A percentile compares a stretch with the other conserved stretches of the same genome.
phyloP scores from a whole-genome alignment of 371 early-diverging fungal genomes.

The Syncephalastrum monosporum region DNA sequence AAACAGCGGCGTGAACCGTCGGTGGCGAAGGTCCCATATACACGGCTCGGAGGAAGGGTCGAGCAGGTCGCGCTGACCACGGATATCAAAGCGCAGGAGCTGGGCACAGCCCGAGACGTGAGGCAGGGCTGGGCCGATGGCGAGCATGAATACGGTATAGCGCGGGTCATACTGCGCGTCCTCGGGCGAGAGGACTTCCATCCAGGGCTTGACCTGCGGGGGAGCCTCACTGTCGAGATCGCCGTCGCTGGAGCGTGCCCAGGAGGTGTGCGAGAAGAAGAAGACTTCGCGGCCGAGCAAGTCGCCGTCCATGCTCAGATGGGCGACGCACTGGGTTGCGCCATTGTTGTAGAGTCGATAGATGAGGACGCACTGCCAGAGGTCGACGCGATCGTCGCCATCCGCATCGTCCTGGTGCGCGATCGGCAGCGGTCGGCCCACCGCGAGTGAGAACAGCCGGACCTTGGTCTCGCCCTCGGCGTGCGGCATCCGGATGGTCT shows the following conservation, averaged over 20 bases:
- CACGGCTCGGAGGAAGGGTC: conserved; percentile 29
- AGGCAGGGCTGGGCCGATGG: conserved; percentile 23
- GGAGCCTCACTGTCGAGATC: conserved; percentile 8
- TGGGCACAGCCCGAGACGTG: conserved; percentile 24
- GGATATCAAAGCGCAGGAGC: conserved; percentile 29
- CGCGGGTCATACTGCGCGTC: conserved; percentile 15
- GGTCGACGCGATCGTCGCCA: conserved; percentile 27
- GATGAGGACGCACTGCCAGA: conserved; percentile 33
- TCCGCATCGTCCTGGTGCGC: conserved; percentile 16
- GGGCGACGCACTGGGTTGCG: conserved; percentile 28
- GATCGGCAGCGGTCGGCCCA: conserved; percentile 19
- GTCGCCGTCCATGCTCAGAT: conserved; percentile 18
- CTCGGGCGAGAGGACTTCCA: conserved; percentile 26
- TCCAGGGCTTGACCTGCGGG: conserved; percentile 20
- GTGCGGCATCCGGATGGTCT: conserved; percentile 20
- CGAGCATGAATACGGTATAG: conserved; percentile 29
- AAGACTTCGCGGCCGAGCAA: conserved; percentile 36
- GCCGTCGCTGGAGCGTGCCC: conserved; percentile 25
- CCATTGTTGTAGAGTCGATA: conserved; percentile 36
- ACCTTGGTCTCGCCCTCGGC: conserved; percentile 12
- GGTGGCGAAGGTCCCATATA: conserved; percentile 12
- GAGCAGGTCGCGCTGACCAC: conserved; percentile 17
- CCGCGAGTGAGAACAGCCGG: conserved; percentile 27
- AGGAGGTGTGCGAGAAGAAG: conserved; percentile 33
- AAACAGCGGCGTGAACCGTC: conserved; percentile 12